phyloP scores from a whole-genome alignment of 2,329 filamentous ascomycete species.

The Colletotrichum spinosum region DNA sequence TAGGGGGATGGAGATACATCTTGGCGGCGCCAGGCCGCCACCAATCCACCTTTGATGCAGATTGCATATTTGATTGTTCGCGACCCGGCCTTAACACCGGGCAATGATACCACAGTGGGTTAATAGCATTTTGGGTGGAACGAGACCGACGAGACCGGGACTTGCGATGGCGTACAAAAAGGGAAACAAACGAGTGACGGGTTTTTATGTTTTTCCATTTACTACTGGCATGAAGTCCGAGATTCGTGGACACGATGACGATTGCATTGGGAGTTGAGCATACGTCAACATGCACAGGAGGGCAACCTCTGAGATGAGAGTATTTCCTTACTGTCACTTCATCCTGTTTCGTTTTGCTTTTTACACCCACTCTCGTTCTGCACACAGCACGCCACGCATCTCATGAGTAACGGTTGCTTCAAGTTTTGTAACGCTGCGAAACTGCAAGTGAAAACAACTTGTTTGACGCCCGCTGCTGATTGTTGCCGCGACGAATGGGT shows the following conservation, averaged over 20 bases:
- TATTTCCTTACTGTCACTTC: constrained; percentile 23
- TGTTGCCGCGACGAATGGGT: background rate
- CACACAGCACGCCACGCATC: constrained; percentile 5
- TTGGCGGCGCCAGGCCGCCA: background rate
- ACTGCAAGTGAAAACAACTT: constrained; percentile 7
- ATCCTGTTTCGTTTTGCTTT: background rate
- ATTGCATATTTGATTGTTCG: constrained; percentile 27
- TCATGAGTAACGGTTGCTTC: constrained; percentile 29
- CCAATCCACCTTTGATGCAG: background rate
- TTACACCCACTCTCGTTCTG: background rate
- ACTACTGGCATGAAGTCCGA: constrained; percentile 1
- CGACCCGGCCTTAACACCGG: constrained; percentile 33
- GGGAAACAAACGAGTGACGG: constrained; percentile 6
- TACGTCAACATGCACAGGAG: constrained; percentile 17
- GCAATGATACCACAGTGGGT: constrained; percentile 34
- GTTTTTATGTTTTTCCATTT: constrained; percentile 16
- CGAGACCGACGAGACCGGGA: background rate
- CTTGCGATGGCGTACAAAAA: constrained; percentile 36
- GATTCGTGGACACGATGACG: constrained; percentile 28
- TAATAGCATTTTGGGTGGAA: constrained; percentile 26
- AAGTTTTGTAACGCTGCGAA: constrained; percentile 9
- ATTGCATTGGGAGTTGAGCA: constrained; percentile 24
- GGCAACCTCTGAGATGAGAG: constrained; percentile 20
- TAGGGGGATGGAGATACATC: constrained; percentile 7
- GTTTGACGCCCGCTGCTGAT: background rate